phyloP scores from a whole-genome alignment of 305 asterid genomes.

The Solanum aculeatissimum region DNA sequence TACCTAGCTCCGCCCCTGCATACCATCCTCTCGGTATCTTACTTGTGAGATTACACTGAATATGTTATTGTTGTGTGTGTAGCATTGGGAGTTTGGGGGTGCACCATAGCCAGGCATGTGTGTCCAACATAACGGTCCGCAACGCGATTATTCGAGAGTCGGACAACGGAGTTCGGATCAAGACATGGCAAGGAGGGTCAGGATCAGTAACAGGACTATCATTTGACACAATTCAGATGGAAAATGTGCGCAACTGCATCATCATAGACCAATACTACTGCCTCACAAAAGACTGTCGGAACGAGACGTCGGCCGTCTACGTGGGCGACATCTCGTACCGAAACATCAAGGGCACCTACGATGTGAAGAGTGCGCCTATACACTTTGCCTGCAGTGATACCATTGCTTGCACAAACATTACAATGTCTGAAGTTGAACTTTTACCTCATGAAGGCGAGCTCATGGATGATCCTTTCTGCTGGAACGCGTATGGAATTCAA shows the following conservation, averaged over 20 bases:
- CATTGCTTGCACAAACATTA: conserved; percentile 77
- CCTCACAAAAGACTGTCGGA: conserved; percentile 60
- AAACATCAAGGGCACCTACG: conserved; percentile 91
- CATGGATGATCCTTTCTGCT: conserved; percentile 87
- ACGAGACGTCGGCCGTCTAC: conserved; percentile 74
- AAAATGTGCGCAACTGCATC: conserved; percentile 73
- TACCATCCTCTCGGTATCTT: not conserved
- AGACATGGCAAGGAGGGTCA: conserved; percentile 98
- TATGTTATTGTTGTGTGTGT: not conserved
- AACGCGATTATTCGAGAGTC: conserved; percentile 55
- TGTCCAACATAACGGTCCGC: conserved; percentile 70
- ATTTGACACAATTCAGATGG: conserved; percentile 84
- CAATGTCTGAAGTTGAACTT: conserved; percentile 90
- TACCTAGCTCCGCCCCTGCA: too few species aligned
- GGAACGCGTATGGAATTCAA: conserved; percentile 89
- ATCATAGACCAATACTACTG: conserved; percentile 90
- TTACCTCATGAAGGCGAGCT: conserved; percentile 65
- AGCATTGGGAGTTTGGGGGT: conserved; percentile 93
- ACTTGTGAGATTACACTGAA: not conserved
- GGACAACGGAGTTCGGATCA: conserved; percentile 76
- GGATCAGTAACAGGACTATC: conserved; percentile 66
- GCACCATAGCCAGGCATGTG: conserved; percentile 79
- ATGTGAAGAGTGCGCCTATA: conserved; percentile 74
- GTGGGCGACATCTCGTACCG: conserved; percentile 42
- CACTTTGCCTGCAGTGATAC: conserved; percentile 91